These are phyloP conservation scores for Ogataea salicorniae DNA, from an alignment of 805 yeast genomes.

Conservation along the genomic window DNA sequence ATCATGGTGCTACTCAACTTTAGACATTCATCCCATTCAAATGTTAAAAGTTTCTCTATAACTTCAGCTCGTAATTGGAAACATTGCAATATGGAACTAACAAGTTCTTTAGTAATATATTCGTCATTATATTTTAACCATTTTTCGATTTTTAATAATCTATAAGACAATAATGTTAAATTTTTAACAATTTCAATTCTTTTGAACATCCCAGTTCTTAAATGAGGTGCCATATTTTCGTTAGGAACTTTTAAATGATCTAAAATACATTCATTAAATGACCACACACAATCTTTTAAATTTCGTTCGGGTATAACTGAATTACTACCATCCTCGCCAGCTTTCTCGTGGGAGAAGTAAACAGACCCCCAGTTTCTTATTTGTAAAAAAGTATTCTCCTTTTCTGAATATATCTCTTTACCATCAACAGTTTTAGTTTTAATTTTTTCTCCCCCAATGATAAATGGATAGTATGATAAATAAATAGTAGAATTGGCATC, in stretches of 20 bases:
- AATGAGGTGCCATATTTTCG: conserved; percentile 18
- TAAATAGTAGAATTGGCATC: conserved; percentile 5
- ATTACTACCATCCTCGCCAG: background rate
- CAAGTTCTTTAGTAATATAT: conserved; percentile 4
- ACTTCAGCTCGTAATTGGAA: conserved; percentile 17
- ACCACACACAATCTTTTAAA: conserved; percentile 22
- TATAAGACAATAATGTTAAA: conserved; percentile 16
- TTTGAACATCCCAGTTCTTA: conserved; percentile 19
- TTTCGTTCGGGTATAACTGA: background rate
- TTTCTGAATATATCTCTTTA: conserved; percentile 9
- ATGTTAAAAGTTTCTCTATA: background rate
- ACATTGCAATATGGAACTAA: conserved; percentile 7
- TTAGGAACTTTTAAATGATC: conserved; percentile 17
- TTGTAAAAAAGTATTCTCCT: conserved; percentile 16
- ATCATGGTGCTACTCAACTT: conserved; percentile 6
- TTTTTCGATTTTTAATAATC: conserved; percentile 7
- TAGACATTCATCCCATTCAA: conserved; percentile 10
- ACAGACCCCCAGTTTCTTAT: conserved; percentile 24
- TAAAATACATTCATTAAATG: conserved; percentile 20
- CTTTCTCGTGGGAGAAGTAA: conserved; percentile 22
- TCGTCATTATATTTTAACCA: conserved; percentile 2
- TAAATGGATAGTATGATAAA: conserved; percentile 24
- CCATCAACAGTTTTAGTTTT: conserved; percentile 12
- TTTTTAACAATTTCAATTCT: conserved; percentile 20
- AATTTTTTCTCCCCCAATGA: conserved; percentile 16